Evolutionary conservation across 2,329 filamentous ascomycete species (phyloP).

Genomic region (Mycosphaerelloides madeirae): DNA sequence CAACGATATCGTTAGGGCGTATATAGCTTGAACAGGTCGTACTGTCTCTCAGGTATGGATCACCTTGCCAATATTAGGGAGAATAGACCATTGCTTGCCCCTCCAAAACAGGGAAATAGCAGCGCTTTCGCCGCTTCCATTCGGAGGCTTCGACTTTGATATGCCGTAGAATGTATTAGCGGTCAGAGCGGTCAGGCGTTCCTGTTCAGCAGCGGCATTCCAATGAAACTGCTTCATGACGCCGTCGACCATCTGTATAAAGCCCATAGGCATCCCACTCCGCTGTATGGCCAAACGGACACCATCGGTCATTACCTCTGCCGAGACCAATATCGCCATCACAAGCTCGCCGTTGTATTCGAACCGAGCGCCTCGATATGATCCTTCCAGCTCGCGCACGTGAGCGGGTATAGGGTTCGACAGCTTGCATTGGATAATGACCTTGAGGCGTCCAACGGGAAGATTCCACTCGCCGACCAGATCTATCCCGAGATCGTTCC

Average conservation of each 20-base stretch:
- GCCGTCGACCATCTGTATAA: conserved; percentile 60
- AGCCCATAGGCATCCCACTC: conserved; percentile 68
- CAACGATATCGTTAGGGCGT: too few relatives aligned
- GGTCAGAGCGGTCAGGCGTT: conserved; percentile 55
- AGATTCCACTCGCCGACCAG: conserved; percentile 66
- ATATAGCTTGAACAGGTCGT: too few relatives aligned
- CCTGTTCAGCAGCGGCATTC: conserved; percentile 61
- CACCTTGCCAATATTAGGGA: too few relatives aligned
- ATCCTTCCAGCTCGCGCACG: conserved; percentile 73
- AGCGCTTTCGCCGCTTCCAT: neutral
- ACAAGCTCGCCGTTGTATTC: conserved; percentile 65
- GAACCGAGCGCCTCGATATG: conserved; percentile 66
- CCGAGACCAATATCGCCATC: conserved; percentile 66
- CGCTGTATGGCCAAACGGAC: conserved; percentile 66
- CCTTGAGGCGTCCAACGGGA: conserved; percentile 38
- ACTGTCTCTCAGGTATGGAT: too few relatives aligned
- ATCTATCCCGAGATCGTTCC: conserved; percentile 68
- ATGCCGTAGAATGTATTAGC: too few relatives aligned
- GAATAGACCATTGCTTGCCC: too few relatives aligned
- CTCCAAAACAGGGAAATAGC: too few relatives aligned
- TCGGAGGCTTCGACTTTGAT: too few relatives aligned
- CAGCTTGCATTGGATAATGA: conserved; percentile 65
- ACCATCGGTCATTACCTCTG: conserved; percentile 69
- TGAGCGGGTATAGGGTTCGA: conserved; percentile 52
- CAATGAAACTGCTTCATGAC: conserved; percentile 64